Conservation (phyloP, 148 eudicot species). For the Chenopodium formosanum region DNA sequence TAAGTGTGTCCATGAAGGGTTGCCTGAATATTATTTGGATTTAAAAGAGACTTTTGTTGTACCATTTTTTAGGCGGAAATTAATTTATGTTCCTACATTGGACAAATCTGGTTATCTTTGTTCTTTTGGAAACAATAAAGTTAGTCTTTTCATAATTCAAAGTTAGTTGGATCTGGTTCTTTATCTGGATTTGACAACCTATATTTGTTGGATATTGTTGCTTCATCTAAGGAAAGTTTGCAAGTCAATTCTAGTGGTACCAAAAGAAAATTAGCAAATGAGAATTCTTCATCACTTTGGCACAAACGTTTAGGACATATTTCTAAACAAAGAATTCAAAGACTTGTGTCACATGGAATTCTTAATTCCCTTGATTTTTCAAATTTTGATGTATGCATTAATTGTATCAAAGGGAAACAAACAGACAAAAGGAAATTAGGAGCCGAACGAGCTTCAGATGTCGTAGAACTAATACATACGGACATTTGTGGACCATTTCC, state of each 20-base stretch:
- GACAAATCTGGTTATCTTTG: slow-evolving; percentile 10
- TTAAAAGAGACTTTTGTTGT: slow-evolving; percentile 10
- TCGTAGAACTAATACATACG: slow-evolving; percentile 11
- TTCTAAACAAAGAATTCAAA: slow-evolving; percentile 6
- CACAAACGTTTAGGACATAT: slow-evolving; percentile 9
- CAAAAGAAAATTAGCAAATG: slow-evolving; percentile 8
- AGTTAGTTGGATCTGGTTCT: slow-evolving; percentile 6
- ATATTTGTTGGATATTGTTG: neutral
- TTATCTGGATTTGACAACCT: neutral
- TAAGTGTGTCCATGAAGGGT: neutral
- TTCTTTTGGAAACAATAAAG: slow-evolving; percentile 9
- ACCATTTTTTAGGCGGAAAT: slow-evolving; percentile 12
- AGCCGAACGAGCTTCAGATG: neutral
- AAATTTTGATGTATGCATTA: slow-evolving; percentile 2
- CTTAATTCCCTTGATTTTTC: slow-evolving; percentile 9
- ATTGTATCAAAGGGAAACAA: slow-evolving; percentile 8
- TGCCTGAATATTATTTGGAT: slow-evolving; percentile 10
- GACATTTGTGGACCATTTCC: slow-evolving; percentile 19
- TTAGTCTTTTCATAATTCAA: slow-evolving; percentile 7
- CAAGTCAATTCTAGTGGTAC: neutral
- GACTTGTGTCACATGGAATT: slow-evolving; percentile 19
- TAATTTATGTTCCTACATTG: slow-evolving; percentile 1
- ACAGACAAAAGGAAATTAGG: neutral
- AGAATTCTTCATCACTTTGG: neutral
- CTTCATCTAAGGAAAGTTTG: neutral